Percentiles rank a stretch among this genome's conserved stretches.
Conservation (phyloP, 1,284 basidiomycete species). For the Sporisorium graminicola region DNA sequence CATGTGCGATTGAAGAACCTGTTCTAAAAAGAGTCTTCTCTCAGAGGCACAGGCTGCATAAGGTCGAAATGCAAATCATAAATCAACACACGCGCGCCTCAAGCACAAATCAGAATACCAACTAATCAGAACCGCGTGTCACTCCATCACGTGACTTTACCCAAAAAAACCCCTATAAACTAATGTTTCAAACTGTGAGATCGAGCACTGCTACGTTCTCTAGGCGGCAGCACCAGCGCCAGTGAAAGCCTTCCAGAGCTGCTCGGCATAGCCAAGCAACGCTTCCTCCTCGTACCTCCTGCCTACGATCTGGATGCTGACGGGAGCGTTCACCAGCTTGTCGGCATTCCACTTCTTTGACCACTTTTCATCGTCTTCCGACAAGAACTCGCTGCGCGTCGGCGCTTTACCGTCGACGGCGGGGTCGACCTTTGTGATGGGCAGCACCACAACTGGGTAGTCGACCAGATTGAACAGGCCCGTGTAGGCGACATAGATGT, state of each 20-base stretch:
- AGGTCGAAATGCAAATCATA: constrained; percentile 3
- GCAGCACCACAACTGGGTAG: constrained; percentile 78
- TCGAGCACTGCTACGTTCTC: neutral
- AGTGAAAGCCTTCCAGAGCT: constrained; percentile 29
- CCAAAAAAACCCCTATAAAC: too few relatives aligned
- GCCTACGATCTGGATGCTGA: constrained; percentile 79
- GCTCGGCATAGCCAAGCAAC: constrained; percentile 72
- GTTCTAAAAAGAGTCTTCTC: constrained; percentile 2
- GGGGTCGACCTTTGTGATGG: constrained; percentile 71
- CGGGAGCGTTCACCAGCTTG: constrained; percentile 76
- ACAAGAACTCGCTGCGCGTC: constrained; percentile 66
- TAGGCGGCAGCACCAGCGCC: neutral
- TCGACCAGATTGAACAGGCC: constrained; percentile 77
- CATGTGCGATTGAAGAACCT: neutral
- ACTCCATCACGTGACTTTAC: constrained; percentile 11
- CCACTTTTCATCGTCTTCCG: constrained; percentile 58
- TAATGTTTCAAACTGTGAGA: constrained; percentile 7
- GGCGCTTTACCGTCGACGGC: constrained; percentile 74
- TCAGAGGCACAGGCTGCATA: constrained; percentile 1
- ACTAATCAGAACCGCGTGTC: constrained; percentile 10
- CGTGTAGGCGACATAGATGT: constrained; percentile 67
- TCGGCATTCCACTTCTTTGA: constrained; percentile 61
- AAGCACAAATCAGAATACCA: neutral
- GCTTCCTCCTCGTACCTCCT: constrained; percentile 81
- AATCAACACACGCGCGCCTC: constrained; percentile 28